Evolutionary conservation across 2,329 filamentous ascomycete genomes (phyloP), one percentile per base, ranked within the genome.

Genomic region (Hortaea sp.): DNA sequence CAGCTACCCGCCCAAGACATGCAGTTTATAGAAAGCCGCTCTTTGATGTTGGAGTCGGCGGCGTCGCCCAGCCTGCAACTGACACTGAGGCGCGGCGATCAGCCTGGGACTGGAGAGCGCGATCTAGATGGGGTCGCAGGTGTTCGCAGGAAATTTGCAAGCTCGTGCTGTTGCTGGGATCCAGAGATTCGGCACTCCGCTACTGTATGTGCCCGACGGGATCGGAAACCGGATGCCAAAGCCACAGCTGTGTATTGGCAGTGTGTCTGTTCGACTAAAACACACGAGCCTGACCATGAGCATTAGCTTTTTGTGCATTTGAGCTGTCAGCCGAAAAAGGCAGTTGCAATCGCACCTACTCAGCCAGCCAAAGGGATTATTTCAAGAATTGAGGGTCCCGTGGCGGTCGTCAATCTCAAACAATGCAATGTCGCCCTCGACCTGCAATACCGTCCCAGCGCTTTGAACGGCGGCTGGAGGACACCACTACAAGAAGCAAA

Each of bases 141-240:
- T 56, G 61, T 64, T 64, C 61, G 60, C 59, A 63, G 59, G 59
- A 63, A 58, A 62, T 64, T 35, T 62, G 59, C 60, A 63, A 59
- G 60, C 53, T 57, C 56, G 46, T 57, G 49, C 57, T 52, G 58
- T 53, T 49, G 53, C 51, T 55, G 47, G 53, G 47, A 50, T 60
- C 58, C 57, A 35, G 57, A 53, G 56, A 49, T 52, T 54, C 57
- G 60, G 57, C 53, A 50, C 49, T 54, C 51, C 53, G 56, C 58
- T 60, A 56, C 59, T 61, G 60, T 57, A 49, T 49, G 48, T 56
- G 51, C 49, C 59, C 60, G 60, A 50, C 42, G 49, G 55, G 51
- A 54, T 49, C 50, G 49, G 50, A 50, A 52, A 48, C 54, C 47
- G 55, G 54, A 54, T 53, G 52, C 57, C 53, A 55, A 56, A 53